These are phyloP conservation scores for Lycium barbarum DNA, from an alignment of 257 asterid species.

Conservation along the genomic window DNA sequence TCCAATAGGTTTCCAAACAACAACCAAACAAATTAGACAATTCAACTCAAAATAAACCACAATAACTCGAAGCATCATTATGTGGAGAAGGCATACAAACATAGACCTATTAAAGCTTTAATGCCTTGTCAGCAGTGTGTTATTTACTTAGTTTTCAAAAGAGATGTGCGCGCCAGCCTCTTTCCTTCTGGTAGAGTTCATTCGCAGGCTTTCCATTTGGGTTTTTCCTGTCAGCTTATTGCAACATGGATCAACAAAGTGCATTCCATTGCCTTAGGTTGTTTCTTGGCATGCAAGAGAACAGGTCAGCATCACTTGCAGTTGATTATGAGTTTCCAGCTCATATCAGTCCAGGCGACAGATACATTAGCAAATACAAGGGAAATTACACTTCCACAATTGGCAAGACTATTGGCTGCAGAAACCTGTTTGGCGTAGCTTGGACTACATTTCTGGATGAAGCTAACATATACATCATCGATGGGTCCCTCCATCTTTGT, in stretches of 20 bases:
- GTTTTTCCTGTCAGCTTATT: constrained; percentile 35
- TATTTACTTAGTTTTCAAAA: constrained; percentile 32
- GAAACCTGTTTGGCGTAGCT: constrained; percentile 33
- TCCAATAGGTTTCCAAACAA: no score
- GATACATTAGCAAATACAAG: constrained; percentile 29
- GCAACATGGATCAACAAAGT: constrained; percentile 38
- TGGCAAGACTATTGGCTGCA: constrained; percentile 34
- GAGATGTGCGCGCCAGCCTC: constrained; percentile 31
- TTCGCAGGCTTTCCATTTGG: constrained; percentile 38
- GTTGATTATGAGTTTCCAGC: constrained; percentile 38
- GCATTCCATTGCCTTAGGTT: constrained; percentile 33
- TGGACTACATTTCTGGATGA: constrained; percentile 32
- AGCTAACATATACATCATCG: constrained; percentile 29
- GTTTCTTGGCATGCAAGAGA: constrained; percentile 36
- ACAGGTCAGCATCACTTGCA: constrained; percentile 25
- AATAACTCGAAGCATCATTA: no score
- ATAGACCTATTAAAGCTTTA: constrained; percentile 32
- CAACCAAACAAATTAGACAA: no score
- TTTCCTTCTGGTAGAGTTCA: constrained; percentile 34
- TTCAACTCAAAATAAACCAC: no score
- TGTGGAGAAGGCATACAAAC: constrained; percentile 38
- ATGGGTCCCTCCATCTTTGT: constrained; percentile 34
- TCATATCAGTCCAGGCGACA: constrained; percentile 27
- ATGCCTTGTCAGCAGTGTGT: constrained; percentile 32
- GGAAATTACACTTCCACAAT: constrained; percentile 34